Evolutionary conservation across 768 basidiomycete species (phyloP).

Genomic region (Candolleomyces eurysporus): DNA sequence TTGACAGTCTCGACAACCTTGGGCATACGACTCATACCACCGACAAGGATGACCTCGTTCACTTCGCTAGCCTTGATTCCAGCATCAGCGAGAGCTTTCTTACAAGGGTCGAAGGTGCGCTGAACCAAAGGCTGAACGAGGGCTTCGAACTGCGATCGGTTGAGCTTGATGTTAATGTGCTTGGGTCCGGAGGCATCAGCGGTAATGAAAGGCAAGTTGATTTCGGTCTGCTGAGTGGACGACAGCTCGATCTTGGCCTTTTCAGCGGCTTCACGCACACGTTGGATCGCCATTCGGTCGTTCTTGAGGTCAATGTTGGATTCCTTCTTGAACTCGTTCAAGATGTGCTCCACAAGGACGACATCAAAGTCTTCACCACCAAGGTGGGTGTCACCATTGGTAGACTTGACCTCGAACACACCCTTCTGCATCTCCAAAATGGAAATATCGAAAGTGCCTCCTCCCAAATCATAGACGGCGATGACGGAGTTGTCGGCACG

Average conservation of each 20-base stretch:
- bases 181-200: slow-evolving; percentile 93
- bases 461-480: slow-evolving; percentile 98
- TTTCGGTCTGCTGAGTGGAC: slow-evolving; percentile 91
- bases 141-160: slow-evolving; percentile 86
- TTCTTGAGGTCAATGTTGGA: slow-evolving; percentile 73
- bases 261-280: slow-evolving; percentile 98
- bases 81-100: slow-evolving; percentile 94
- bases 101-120: slow-evolving; percentile 93
- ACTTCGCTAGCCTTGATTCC: slow-evolving; percentile 91
- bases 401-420: slow-evolving; percentile 99
- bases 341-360: slow-evolving; percentile 78
- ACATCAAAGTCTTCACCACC: slow-evolving; percentile 97
- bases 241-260: slow-evolving; percentile 99
- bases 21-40: slow-evolving; percentile 99
- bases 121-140: slow-evolving; percentile 82
- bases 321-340: slow-evolving; percentile 95
- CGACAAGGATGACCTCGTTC: slow-evolving; percentile 96
- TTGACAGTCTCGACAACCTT: slow-evolving; percentile 93
- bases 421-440: slow-evolving; percentile 99
- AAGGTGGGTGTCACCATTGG: slow-evolving; percentile 98
- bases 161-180: slow-evolving; percentile 92
- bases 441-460: slow-evolving; percentile 99
- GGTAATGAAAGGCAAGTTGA: slow-evolving; percentile 98
- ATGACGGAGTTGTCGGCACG: slow-evolving; percentile 82
- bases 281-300: slow-evolving; percentile 97